Evolutionary conservation across 169 alveolate genomes (phyloP), one percentile per base, ranked within the genome.

Genomic region (Blepharisma undulans): DNA sequence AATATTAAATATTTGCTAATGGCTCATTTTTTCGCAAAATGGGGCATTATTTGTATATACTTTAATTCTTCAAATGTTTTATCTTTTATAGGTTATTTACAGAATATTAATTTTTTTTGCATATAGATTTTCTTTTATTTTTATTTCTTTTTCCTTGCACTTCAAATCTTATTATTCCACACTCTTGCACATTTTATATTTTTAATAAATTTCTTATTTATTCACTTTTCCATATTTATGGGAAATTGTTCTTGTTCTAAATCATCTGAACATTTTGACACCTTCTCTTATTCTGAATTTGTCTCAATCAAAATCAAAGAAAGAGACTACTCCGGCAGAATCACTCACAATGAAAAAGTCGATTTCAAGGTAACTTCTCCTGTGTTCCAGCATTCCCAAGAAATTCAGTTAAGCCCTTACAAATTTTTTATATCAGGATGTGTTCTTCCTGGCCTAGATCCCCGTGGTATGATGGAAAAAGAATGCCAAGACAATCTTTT

Each of bases 371-470:
- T 34, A 21, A 32, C 89, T 60, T 22, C 33, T 19, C 89, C 89
- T 21, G 60, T 32, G 5, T 25, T 7, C 18, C 86, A 29, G 29
- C 66, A 29, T 22, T 29, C 86, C 21, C 29, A 48, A 48, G 66
- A 48, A 48, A 48, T 48, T 48, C 66, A 48, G 66, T 48, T 48
- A 48, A 48, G 66, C 66, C 66, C 66, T 48, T 48, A 48, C 86
- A 78, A 25, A 22, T 78, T 78, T 33, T 21, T 22, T n/a, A 21
- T 59, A 21, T 48, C 89, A 48, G 89, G 77, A 36, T 82, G 89
- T 72, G 87, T 76, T 8, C 72, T 88, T 16, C 92, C 92, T 14
- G 85, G 87, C 12, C 10, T 76, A 25, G 92, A 88, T 88, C 92
- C 92, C n/a, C 27, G 92, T 7, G 79, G 48, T 6, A 21, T 36